Base-by-base conservation (phyloP, 73 alveolate species). In the Effrenium voratum region DNA sequence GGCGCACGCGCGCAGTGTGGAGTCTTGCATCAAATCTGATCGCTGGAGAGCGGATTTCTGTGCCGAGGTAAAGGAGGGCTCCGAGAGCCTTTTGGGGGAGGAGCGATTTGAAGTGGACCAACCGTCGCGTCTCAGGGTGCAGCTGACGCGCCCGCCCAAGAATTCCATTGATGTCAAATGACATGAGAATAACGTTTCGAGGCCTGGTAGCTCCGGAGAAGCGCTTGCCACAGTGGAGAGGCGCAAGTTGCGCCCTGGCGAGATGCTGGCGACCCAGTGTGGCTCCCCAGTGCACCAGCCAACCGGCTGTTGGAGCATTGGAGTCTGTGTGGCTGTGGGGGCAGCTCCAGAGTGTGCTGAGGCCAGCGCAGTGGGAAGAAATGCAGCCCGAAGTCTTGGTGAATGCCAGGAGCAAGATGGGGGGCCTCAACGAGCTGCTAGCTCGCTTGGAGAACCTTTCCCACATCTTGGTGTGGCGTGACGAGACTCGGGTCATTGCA, bases 391-490 rank as follows among this genome's bases (percentile, higher is more conserved):
- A 87, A 28, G 59, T 87, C 68, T 49, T 87, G 85, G 85, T 87
- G 72, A 87, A 87, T 45, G 34, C 72, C 47, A 60, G 40, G 36
- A 43, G 40, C n/a, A 72, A 84, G 30, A 63, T 60, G 84, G 30
- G 76, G 2, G 95, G 95, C 83, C n/a, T 60, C 70, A 87, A 47
- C 85, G 80, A 40, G 52, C 40, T 87, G 68, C 84, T 87, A 50
- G 68, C 85, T 38, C 79, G 95, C 43, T 57, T 87, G 47, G 95
- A 87, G 95, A 87, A 87, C 49, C 57, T 87, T 44, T 63, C 85
- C 13, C 95, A 87, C 70, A 63, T 87, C 85, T 30, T 87, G 95
- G 95, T 77, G 5, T 87, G 95, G 95, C 59, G 95, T 38, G 68
- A 79, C n/a, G n/a, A n/a, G n/a, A n/a, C n/a, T n/a, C n/a, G n/a